Evolutionary conservation across 768 basidiomycete species (phyloP), one percentile per base, ranked within the genome.

Genomic region (Asterophora parasitica): DNA sequence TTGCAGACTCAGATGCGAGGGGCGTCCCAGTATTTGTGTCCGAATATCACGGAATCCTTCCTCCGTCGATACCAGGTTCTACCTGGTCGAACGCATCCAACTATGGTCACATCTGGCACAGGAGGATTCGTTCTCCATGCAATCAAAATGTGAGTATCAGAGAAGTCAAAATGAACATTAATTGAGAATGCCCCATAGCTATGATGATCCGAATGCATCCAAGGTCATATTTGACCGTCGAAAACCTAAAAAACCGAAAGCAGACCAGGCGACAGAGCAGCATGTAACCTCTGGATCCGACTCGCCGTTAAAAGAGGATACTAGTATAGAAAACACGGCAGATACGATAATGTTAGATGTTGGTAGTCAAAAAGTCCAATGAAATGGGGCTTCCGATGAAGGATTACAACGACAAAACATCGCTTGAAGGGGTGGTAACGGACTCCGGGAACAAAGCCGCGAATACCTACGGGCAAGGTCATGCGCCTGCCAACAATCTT

Each of bases 71-170:
- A 98, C 69, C 95, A 98, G 64, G 85, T 93, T 12, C 74, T 99
- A n/a, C 96, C 96, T 17, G 95, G 96, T 17, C 78, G 96, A 30
- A 95, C 91, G 33, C 96, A 99, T 69, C 96, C 96, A 3, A 82
- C 79, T 54, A 98, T 99, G 96, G 84, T 75, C 47, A 88, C 83
- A 49, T 85, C 89, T 16, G 91, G 90, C 9, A 83, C 86, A 1
- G 94, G 92, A 11, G 95, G 96, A 0, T 96, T 82, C 66, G 67
- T 98, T 36, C 74, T 97, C 26, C 83, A 88, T 60, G 78, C 83
- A 13, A 85, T 82, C n/a, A 91, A 90, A 78, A 81, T 97, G 87
- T 93, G 71, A 36, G 69, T 52, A 9, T 30, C 34, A 15, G 32
- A 20, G 35, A 13, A n/a, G n/a, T n/a, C n/a, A n/a, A 34, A 28